Percentiles rank a stretch among this genome's conserved stretches.
Conservation (phyloP, 2,329 filamentous ascomycete genomes). For the Aspergillus viridinutans region DNA sequence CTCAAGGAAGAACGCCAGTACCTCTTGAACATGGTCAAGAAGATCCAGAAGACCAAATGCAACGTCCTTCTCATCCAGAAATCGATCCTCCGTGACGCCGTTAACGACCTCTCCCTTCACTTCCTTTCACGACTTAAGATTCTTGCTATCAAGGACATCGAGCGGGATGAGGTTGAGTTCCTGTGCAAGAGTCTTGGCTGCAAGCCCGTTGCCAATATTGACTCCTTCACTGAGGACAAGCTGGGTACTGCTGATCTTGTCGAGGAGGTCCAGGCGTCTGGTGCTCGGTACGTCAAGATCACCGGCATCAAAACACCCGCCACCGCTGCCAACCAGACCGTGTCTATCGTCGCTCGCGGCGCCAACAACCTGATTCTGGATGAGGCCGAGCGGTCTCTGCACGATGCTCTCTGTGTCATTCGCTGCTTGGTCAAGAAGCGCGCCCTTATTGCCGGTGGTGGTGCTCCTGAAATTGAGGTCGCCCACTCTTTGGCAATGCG, state of each 20-base stretch:
- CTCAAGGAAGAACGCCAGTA: slow-evolving; percentile 98
- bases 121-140: slow-evolving; percentile 98
- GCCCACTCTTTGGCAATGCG: slow-evolving; percentile 79
- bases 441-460: slow-evolving; percentile 95
- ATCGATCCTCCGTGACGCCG: slow-evolving; percentile 93
- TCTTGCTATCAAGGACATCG: slow-evolving; percentile 92
- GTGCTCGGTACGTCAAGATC: slow-evolving; percentile 90
- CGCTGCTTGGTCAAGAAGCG: slow-evolving; percentile 99
- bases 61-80: slow-evolving; percentile 98
- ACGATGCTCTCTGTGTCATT: slow-evolving; percentile 96
- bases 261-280: slow-evolving; percentile 83
- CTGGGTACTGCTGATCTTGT: slow-evolving; percentile 89
- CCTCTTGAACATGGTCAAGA: slow-evolving; percentile 97
- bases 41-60: slow-evolving; percentile 99
- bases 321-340: slow-evolving; percentile 61
- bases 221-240: slow-evolving; percentile 98
- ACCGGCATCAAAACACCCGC: slow-evolving; percentile 79
- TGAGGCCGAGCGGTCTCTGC: slow-evolving; percentile 92
- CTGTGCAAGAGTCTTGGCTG: slow-evolving; percentile 98
- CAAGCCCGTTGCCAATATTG: slow-evolving; percentile 97
- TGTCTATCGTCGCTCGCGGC: slow-evolving; percentile 90
- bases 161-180: slow-evolving; percentile 98
- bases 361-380: slow-evolving; percentile 93
- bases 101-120: slow-evolving; percentile 95
- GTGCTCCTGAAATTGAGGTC: slow-evolving; percentile 94